Conservation (phyloP, 306 rosid species). For the Malus sylvestris region DNA sequence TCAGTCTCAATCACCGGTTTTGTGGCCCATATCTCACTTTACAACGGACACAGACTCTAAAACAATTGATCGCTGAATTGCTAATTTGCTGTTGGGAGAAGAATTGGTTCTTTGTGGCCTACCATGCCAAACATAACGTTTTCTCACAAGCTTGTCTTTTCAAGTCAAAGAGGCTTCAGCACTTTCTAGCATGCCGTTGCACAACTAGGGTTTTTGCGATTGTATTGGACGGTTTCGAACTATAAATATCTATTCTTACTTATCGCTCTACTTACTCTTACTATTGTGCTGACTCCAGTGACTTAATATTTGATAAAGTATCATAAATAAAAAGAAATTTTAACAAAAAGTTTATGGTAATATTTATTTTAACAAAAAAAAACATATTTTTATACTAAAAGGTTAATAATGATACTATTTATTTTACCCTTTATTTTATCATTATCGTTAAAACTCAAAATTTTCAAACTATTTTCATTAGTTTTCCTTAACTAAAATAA, state of each 20-base stretch:
- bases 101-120: slow-evolving; percentile 6
- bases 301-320: neutral
- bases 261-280: too few relatives aligned
- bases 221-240: too few relatives aligned
- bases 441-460: too few relatives aligned
- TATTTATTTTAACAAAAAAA: too few relatives aligned
- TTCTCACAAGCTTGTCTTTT: neutral
- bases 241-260: too few relatives aligned
- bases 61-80: neutral
- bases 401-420: too few relatives aligned
- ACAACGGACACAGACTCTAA: neutral
- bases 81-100: neutral
- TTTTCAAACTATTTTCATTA: too few relatives aligned
- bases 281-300: too few relatives aligned
- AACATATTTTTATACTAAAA: too few relatives aligned
- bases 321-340: neutral
- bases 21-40: slow-evolving; percentile 22
- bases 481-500: neutral
- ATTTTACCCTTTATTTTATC: too few relatives aligned
- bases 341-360: too few relatives aligned
- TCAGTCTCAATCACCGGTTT: slow-evolving; percentile 9
- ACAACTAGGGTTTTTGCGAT: neutral
- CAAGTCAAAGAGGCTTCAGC: neutral
- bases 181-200: neutral
- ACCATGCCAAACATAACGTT: neutral